Evolutionary conservation across 257 asterid genomes (phyloP), one percentile per base, ranked within the genome.

Genomic region (Capsicum baccatum): DNA sequence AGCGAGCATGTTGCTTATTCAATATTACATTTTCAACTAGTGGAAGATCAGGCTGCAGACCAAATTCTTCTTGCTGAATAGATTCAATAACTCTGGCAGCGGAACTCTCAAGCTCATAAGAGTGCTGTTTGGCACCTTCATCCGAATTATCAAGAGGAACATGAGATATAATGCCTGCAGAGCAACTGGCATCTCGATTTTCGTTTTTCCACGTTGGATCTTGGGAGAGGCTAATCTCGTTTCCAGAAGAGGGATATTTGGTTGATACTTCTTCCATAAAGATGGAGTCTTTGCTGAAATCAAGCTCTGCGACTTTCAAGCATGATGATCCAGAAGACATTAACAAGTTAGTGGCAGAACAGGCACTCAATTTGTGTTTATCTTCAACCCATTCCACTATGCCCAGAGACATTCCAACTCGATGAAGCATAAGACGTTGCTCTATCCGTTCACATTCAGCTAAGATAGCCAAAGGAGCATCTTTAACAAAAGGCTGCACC

Each of bases 1-100:
- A 85, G 74, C 98, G 95, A 85, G 98, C 95, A 89, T 97, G 99
- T 88, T 95, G 99, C 94, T 97, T 97, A 92, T 89, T 90, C 90
- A 97, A 89, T 94, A 97, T 89, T 83, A 47, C 92, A 85, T 83
- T 94, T 85, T 95, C 98, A 76, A 86, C 79, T 76, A 81, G 91
- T n/a, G 97, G 92, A 87, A 90, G 87, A 84, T 84, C 81, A 80
- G 89, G 90, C 92, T 88, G 91, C 17, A 95, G 88, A 88, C 99
- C 99, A 86, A 97, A 95, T 90, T 97, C 99, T 68, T 97, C 97
- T 81, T 81, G 89, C 90, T 95, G 86, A 83, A 97, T 94, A 86
- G 94, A 89, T 74, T 95, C 93, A 83, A 97, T 89, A 74, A 97
- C 86, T 74, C 76, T 85, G 59, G 63, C 89, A 55, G 98, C 91